These are phyloP conservation scores for Pleurotus giganteus DNA, from an alignment of 768 basidiomycete species.

Conservation along the genomic window DNA sequence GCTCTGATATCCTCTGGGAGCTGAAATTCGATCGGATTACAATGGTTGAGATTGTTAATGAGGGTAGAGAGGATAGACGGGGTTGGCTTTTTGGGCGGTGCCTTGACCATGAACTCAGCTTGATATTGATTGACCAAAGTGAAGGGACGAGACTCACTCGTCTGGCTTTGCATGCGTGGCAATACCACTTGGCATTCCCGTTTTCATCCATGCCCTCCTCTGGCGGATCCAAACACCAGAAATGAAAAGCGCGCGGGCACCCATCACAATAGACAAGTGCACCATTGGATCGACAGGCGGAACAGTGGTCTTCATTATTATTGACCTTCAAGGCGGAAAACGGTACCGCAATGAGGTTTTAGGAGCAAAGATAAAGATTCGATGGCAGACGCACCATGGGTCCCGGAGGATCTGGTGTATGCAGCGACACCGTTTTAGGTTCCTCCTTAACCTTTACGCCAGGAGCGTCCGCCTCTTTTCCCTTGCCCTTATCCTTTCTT, in stretches of 20 bases:
- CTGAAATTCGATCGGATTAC: conserved; percentile 79
- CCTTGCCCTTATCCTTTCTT: conserved; percentile 55
- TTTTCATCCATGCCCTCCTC: conserved; percentile 82
- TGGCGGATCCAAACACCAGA: conserved; percentile 96
- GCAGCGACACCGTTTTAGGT: conserved; percentile 41
- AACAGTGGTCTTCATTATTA: conserved; percentile 80
- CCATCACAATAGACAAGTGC: conserved; percentile 96
- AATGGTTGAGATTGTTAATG: conserved; percentile 63
- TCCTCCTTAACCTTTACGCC: conserved; percentile 51
- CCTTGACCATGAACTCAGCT: conserved; percentile 37
- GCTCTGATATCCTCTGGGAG: conserved; percentile 81
- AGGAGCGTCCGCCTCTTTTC: conserved; percentile 40
- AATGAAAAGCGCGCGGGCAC: conserved; percentile 93
- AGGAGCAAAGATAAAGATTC: neutral
- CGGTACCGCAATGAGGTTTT: conserved; percentile 10
- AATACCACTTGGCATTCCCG: conserved; percentile 82
- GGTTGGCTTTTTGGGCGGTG: conserved; percentile 65
- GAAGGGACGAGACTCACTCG: conserved; percentile 47
- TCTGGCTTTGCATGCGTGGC: conserved; percentile 64
- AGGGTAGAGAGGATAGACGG: conserved; percentile 70
- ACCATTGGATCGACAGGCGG: conserved; percentile 78
- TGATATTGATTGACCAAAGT: neutral
- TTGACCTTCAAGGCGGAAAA: conserved; percentile 33
- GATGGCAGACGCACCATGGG: conserved; percentile 35
- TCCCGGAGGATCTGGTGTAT: conserved; percentile 43